A percentile compares a stretch with the other conserved stretches of the same genome.
Conservation (phyloP, 352 stramenopile species). For the Phytopythium oedochilum region DNA sequence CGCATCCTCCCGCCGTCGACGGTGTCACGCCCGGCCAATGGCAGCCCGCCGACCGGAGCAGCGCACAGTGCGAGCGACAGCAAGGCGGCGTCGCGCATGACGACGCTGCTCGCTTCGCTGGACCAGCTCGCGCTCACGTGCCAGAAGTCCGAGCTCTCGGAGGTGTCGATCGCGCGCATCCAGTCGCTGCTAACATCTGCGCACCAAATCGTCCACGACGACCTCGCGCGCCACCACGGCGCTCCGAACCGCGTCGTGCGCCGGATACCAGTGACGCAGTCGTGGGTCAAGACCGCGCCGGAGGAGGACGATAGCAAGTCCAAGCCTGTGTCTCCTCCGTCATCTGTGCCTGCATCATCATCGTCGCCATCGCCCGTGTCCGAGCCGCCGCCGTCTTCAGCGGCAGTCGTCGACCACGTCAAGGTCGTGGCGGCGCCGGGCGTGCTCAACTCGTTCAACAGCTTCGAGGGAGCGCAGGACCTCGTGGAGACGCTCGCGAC, state of each 20-base stretch:
- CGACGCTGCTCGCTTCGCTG: constrained; percentile 31
- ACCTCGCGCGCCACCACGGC: constrained; percentile 42
- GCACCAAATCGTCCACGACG: constrained; percentile 62
- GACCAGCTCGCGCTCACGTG: constrained; percentile 50
- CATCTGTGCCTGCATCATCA: neutral
- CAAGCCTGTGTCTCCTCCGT: neutral
- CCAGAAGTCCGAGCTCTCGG: constrained; percentile 50
- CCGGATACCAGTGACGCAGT: constrained; percentile 28
- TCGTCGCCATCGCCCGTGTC: neutral
- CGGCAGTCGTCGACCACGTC: constrained; percentile 26
- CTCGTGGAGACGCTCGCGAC: constrained; percentile 44
- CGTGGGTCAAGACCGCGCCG: constrained; percentile 3
- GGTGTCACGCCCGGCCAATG: too few species aligned
- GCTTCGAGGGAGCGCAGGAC: constrained; percentile 63
- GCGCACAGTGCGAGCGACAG: neutral
- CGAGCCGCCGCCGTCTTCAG: constrained; percentile 4
- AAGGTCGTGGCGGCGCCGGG: constrained; percentile 30
- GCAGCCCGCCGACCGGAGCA: neutral
- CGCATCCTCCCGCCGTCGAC: constrained; percentile 4
- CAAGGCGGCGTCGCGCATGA: constrained; percentile 23
- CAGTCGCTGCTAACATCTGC: constrained; percentile 62
- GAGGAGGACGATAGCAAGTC: neutral
- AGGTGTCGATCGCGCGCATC: constrained; percentile 60
- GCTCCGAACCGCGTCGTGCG: constrained; percentile 34
- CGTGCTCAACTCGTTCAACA: constrained; percentile 54